phyloP scores from a whole-genome alignment of 495 filamentous ascomycete genomes.

The Aspergillus ellipticus region DNA sequence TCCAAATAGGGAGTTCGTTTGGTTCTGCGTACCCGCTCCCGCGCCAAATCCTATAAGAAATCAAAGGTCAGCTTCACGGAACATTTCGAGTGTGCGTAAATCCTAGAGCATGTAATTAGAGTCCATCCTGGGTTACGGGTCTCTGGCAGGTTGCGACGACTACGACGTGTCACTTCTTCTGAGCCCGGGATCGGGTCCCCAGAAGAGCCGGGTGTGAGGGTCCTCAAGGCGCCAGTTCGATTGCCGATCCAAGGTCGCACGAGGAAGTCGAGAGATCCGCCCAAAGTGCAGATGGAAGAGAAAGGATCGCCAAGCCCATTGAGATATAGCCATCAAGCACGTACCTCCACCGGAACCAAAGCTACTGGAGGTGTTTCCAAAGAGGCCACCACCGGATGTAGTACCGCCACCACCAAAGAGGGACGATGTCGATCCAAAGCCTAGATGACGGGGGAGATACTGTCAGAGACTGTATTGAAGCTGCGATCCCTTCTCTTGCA shows the following conservation, averaged over 20 bases:
- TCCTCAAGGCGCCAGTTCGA: neutral
- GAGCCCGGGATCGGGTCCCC: neutral
- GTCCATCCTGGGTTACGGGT: neutral
- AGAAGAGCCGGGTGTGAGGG: neutral
- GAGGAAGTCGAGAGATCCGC: slow-evolving; percentile 6
- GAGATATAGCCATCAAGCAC: slow-evolving; percentile 31
- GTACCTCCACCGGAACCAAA: slow-evolving; percentile 58
- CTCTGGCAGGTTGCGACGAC: neutral
- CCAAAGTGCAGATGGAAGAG: slow-evolving; percentile 13
- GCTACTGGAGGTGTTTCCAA: slow-evolving; percentile 47
- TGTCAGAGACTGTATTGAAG: slow-evolving; percentile 42
- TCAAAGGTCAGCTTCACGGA: slow-evolving; percentile 1
- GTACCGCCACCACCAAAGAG: slow-evolving; percentile 34
- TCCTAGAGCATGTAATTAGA: neutral
- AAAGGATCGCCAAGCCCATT: slow-evolving; percentile 33
- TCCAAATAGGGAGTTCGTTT: slow-evolving; percentile 37
- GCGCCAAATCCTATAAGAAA: slow-evolving; percentile 36
- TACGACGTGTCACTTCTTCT: neutral
- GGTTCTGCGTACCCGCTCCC: slow-evolving; percentile 30
- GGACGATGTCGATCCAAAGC: slow-evolving; percentile 53
- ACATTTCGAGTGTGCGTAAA: neutral
- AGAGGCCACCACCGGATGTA: slow-evolving; percentile 36
- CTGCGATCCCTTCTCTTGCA: slow-evolving; percentile 44
- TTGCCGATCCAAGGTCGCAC: slow-evolving; percentile 14
- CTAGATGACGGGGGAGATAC: slow-evolving; percentile 46